A percentile compares a stretch with the other conserved stretches of the same genome.
These are phyloP conservation scores for Cyberlindnera sargentensis DNA, from an alignment of 805 yeast genomes.

Conservation along the genomic window DNA sequence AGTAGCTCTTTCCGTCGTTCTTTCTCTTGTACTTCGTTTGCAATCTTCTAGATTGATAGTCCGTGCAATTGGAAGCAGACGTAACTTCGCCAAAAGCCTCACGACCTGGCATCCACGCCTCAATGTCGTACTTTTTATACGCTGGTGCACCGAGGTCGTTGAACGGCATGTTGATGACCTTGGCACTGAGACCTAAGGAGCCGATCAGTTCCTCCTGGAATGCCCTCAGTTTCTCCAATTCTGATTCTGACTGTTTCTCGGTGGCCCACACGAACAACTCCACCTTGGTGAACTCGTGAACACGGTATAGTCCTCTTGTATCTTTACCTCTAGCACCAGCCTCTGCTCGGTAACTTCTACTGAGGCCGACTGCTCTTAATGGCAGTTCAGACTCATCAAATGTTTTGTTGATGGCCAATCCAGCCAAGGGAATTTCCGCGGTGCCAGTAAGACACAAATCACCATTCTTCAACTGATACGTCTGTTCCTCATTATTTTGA, in stretches of 20 bases:
- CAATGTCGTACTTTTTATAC: slow-evolving; percentile 82
- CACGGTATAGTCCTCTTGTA: slow-evolving; percentile 86
- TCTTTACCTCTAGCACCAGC: slow-evolving; percentile 96
- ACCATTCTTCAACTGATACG: slow-evolving; percentile 54
- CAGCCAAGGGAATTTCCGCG: slow-evolving; percentile 93
- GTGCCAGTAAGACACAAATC: slow-evolving; percentile 79
- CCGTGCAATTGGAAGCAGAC: slow-evolving; percentile 87
- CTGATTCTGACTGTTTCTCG: slow-evolving; percentile 36
- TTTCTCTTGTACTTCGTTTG: slow-evolving; percentile 48
- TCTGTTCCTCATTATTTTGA: slow-evolving; percentile 77
- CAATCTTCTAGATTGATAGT: slow-evolving; percentile 81
- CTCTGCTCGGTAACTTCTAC: slow-evolving; percentile 88
- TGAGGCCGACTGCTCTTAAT: slow-evolving; percentile 63
- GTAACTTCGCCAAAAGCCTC: slow-evolving; percentile 90
- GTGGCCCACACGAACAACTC: slow-evolving; percentile 77
- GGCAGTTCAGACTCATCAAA: slow-evolving; percentile 43
- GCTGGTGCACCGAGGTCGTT: slow-evolving; percentile 95
- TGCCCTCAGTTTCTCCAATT: slow-evolving; percentile 51
- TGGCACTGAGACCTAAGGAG: slow-evolving; percentile 70
- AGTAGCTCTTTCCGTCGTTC: slow-evolving; percentile 31
- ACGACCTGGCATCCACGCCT: slow-evolving; percentile 98
- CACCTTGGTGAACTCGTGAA: slow-evolving; percentile 94
- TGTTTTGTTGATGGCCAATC: slow-evolving; percentile 49
- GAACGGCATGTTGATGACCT: slow-evolving; percentile 82
- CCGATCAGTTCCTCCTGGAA: slow-evolving; percentile 60